Base-by-base conservation (phyloP, 768 basidiomycete genomes). In the Amanita inopinata region DNA sequence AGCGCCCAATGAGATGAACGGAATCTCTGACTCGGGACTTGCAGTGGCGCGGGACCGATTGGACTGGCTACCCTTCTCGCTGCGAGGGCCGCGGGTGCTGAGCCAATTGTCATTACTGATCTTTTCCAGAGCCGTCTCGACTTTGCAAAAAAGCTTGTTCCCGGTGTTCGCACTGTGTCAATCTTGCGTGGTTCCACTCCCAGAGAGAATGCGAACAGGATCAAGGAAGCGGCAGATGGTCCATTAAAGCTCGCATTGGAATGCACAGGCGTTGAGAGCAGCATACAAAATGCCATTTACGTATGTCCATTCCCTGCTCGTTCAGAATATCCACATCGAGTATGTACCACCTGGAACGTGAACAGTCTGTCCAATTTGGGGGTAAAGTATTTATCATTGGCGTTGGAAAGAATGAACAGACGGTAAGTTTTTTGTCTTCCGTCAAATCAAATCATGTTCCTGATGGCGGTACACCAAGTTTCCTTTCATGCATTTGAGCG, bases 401-500 rank as follows among this genome's bases (percentile, higher is more conserved):
- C 38, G 78, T 81, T 10, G 80, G 80, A 17, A 75, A 76, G 57
- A 72, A 68, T 53, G 77, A 81, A 58, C 76, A 73, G 58, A 41
- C 62, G 54, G 77, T 78, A 48, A 54, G 67, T 52, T 33, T 15
- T 32, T 14, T n/a, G 38, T 18, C 8, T 11, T 14, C 35, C 27
- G 40, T 49, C 30, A 38, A 38, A 22, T 20, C 28, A 14, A 25
- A 33, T 20, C 31, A 27, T 12, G 31, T 11, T 24, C 8, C 24
- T 49, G 12, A 27, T 38, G 37, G n/a, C 5, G 11, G n/a, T 28
- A 1, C 14, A 12, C n/a, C 32, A 27, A 74, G 74, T 80, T 82
- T 62, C 80, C 80, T 12, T 81, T 82, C 59, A 81, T 82, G 80
- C 74, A 80, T 50, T 65, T 82, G 28, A 78, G 75, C 48, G 78